Evolutionary conservation across 2,329 filamentous ascomycete genomes (phyloP), one percentile per base, ranked within the genome.

Genomic region (Colletotrichum sp.): DNA sequence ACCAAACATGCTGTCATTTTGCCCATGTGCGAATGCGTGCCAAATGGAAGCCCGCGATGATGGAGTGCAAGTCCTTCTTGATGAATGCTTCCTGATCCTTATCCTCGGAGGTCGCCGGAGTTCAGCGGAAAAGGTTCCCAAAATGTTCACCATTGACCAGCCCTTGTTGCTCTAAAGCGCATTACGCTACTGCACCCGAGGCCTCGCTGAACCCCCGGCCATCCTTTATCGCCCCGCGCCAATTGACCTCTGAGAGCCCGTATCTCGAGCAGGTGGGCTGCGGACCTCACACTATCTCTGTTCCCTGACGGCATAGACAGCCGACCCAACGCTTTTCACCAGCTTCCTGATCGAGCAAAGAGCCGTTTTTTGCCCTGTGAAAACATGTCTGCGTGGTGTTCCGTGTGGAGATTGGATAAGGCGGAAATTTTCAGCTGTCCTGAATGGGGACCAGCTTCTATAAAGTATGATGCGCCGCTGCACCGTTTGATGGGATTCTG

Each of bases 241-340:
- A 61, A 76, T 76, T 79, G 79, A 79, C 80, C 80, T 80, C 76
- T 81, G 78, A 81, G 65, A 74, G 55, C 44, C 71, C 77, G 74
- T 75, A 77, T 69, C 69, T 79, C 69, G 68, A 74, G 69, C 80
- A 81, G 78, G 80, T 80, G 80, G 79, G 71, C 68, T 74, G 32
- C 28, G 70, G 60, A 59, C 73, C 70, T 70, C 70, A 69, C 66
- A 75, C 19, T 36, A 22, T 4, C 60, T 39, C 70, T 55, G 65
- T 68, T 57, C 69, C 69, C 48, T 44, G 36, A 63, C 60, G 71
- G 71, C 71, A 67, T 34, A n/a, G 57, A 63, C 36, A 32, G 30
- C 74, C 52, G 71, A 75, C 66, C 65, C 44, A 32, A 44, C 61
- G 65, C 67, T 77, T n/a, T 39, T 61, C 52, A 66, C 71, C 64